Conservation (phyloP, 2,329 filamentous ascomycete species). For the Leptographium wingfieldii region DNA sequence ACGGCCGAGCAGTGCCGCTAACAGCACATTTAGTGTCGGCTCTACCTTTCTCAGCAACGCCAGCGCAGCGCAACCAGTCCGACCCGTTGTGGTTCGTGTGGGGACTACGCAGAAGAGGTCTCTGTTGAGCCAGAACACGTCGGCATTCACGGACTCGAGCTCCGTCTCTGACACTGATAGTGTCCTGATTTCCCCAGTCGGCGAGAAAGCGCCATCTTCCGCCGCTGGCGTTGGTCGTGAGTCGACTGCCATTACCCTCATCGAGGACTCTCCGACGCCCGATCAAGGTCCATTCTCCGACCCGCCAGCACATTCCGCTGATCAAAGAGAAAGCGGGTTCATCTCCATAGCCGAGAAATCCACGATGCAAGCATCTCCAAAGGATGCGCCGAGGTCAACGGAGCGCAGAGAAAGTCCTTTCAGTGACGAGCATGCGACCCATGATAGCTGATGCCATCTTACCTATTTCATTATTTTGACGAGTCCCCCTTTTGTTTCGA, state of each 20-base stretch:
- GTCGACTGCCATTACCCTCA: slow-evolving; percentile 33
- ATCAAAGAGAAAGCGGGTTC: slow-evolving; percentile 31
- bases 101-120: slow-evolving; percentile 37
- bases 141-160: not conserved
- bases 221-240: slow-evolving; percentile 16
- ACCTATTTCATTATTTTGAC: not conserved
- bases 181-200: slow-evolving; percentile 9
- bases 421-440: slow-evolving; percentile 44
- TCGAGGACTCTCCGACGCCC: slow-evolving; percentile 34
- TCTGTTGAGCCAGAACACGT: slow-evolving; percentile 5
- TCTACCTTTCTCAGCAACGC: slow-evolving; percentile 57
- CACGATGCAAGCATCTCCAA: slow-evolving; percentile 23
- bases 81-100: slow-evolving; percentile 48
- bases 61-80: slow-evolving; percentile 41
- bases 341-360: slow-evolving; percentile 45
- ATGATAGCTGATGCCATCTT: slow-evolving; percentile 24
- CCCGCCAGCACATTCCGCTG: slow-evolving; percentile 25
- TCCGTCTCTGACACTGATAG: not conserved
- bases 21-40: slow-evolving; percentile 52
- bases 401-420: slow-evolving; percentile 36
- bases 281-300: slow-evolving; percentile 49
- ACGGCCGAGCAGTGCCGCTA: slow-evolving; percentile 38
- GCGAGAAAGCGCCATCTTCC: slow-evolving; percentile 1
- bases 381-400: slow-evolving; percentile 19
- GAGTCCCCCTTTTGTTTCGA: not conserved